Evolutionary conservation across 2,329 filamentous ascomycete species (phyloP), one percentile per base, ranked within the genome.

Genomic region (Lachnellula cervina): DNA sequence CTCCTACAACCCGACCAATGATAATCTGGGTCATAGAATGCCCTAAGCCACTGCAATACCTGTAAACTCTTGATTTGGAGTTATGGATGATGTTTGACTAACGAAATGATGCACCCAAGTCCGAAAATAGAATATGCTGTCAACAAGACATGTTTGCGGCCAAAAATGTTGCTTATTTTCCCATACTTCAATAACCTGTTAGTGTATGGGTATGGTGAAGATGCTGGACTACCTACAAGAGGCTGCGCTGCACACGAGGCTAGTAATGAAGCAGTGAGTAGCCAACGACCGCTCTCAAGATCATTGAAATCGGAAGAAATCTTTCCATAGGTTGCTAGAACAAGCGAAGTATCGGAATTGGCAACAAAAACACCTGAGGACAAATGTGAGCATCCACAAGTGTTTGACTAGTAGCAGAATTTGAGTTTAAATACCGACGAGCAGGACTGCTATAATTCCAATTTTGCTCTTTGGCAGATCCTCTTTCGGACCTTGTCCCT

Each of bases 281-380:
- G 65, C 80, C 82, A 83, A 56, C 77, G 82, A 3, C 81, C 83
- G 51, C 80, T 76, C 16, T 75, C 76, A 4, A 86, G 65, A 35
- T 76, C 74, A 52, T 78, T 72, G 62, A 86, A 86, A 52, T 85
- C 79, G 9, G 82, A 86, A 0, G 81, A 79, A 51, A 86, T 83
- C 3, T 74, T 74, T 0, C 80, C 79, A 56, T 87, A 82, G 0
- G 86, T 87, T 0, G 87, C 86, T 34, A 90, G 72, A 0, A 90
- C 77, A 0, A 90, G 72, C 1, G 83, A 85, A 0, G 74, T 71
- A 64, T 90, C 87, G 16, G 81, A 79, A 53, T 85, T 84, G 6
- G 80, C 79, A 13, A 88, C 80, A 61, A 90, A 88, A 14, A 86
- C 81, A 11, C 81, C 82, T 76, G 44, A 9, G 40, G 55, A 37